These are phyloP conservation scores for Chaetomium strumarium DNA, from an alignment of 2,329 filamentous ascomycete species.

Conservation along the genomic window DNA sequence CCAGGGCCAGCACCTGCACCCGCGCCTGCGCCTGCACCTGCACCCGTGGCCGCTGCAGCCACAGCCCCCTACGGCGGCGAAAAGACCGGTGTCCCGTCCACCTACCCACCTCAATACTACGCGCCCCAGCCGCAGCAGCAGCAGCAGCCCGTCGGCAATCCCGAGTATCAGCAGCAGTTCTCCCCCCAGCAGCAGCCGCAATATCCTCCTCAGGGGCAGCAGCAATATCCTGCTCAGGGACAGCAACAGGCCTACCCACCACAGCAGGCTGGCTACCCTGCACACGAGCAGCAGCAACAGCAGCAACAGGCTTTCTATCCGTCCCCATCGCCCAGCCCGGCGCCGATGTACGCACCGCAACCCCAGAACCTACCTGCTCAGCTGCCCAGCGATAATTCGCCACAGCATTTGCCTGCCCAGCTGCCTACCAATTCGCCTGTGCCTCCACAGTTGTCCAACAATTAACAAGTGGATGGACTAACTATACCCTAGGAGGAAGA, in stretches of 20 bases:
- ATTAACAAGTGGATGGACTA: too few species aligned
- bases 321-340: too few species aligned
- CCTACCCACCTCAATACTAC: slow-evolving; percentile 13
- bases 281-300: not conserved
- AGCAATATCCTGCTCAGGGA: not conserved
- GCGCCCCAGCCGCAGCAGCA: slow-evolving; percentile 6
- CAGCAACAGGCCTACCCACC: not conserved
- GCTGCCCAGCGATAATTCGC: too few species aligned
- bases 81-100: slow-evolving; percentile 13
- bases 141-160: not conserved
- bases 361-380: too few species aligned
- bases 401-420: too few species aligned
- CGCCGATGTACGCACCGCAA: too few species aligned
- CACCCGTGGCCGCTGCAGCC: not conserved
- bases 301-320: not conserved
- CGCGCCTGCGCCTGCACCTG: too few species aligned
- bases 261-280: too few species aligned
- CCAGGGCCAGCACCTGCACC: not conserved
- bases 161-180: not conserved
- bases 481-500: too few species aligned
- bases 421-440: too few species aligned
- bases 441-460: too few species aligned
- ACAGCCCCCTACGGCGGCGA: not conserved
- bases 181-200: not conserved
- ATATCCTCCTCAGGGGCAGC: not conserved